Evolutionary conservation across 352 stramenopile species (phyloP), one percentile per base, ranked within the genome.

Genomic region (Pythium volutum): DNA sequence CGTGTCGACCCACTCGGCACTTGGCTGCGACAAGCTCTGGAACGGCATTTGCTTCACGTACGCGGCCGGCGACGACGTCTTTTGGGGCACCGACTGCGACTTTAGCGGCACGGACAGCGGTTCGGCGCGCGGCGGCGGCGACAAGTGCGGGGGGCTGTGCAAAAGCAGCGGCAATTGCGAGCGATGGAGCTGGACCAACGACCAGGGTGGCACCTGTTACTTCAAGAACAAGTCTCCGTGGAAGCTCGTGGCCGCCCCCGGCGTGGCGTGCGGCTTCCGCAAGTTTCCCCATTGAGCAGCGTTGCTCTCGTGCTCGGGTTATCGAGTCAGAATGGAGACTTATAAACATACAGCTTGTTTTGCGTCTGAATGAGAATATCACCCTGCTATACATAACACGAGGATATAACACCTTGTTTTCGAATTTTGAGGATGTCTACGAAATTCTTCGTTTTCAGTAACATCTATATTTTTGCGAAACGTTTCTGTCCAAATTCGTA

Each of bases 31-130:
- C 58, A 65, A 65, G 50, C 29, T 62, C 52, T 67, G 61, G 61
- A 67, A 67, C 53, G 53, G 61, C 53, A 47, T 67, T 38, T 62
- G 53, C 61, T 67, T 67, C 53, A 67, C 45, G 38, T 67, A 59
- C 46, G 61, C 61, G 27, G 34, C 61, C 34, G 41, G 41, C 53
- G 61, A 68, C 61, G 61, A 63, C 53, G 61, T 68, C 15, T 68
- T 63, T 33, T 68, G 61, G 61, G 61, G 39, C 46, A 59, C 18
- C 54, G 43, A 68, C 54, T 62, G 61, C 54, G 61, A 68, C 48
- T 63, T 68, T 45, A 45, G 29, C 29, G 61, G 46, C 27, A 49
- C 36, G 2, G 61, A 68, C 48, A 57, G 61, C 48, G 54, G 46
- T 29, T 43, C 14, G 18, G 48, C 39, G 36, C 45, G 33, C 26